A percentile compares a stretch with the other conserved stretches of the same genome.
phyloP scores from a whole-genome alignment of 2,329 filamentous ascomycete genomes.

The Sarocladiaceae sp. region DNA sequence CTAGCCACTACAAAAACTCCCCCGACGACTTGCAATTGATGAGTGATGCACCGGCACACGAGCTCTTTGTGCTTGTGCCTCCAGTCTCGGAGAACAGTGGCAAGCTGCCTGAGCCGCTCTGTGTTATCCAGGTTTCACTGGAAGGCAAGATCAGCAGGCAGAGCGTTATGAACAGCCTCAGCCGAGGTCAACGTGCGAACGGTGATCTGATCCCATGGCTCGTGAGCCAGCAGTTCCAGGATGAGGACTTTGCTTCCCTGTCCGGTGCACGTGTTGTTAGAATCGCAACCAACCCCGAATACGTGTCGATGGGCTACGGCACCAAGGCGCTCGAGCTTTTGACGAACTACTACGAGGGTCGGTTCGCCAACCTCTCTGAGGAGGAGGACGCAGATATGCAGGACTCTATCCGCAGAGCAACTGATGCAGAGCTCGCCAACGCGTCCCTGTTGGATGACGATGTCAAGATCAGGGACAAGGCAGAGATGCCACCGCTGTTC shows the following conservation, averaged over 20 bases:
- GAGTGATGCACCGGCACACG: constrained; percentile 95
- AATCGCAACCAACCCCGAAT: constrained; percentile 95
- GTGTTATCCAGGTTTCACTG: constrained; percentile 87
- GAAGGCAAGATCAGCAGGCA: constrained; percentile 93
- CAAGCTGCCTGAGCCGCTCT: constrained; percentile 84
- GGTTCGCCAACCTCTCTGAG: constrained; percentile 80
- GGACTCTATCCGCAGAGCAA: constrained; percentile 68
- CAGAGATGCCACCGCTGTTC: constrained; percentile 88
- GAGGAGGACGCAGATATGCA: constrained; percentile 45
- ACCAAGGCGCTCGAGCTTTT: constrained; percentile 82
- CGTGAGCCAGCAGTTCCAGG: constrained; percentile 95
- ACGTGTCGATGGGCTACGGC: constrained; percentile 87
- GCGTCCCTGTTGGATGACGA: constrained; percentile 77
- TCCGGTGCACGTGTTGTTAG: constrained; percentile 89
- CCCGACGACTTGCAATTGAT: constrained; percentile 98
- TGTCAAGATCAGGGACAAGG: constrained; percentile 83
- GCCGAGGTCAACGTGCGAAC: constrained; percentile 78
- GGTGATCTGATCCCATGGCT: constrained; percentile 97
- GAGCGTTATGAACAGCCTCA: constrained; percentile 84
- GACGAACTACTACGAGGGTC: constrained; percentile 89
- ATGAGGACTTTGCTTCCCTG: constrained; percentile 89
- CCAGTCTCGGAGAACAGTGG: constrained; percentile 72
- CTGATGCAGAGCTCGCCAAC: constrained; percentile 73
- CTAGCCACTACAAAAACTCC: constrained; percentile 96
- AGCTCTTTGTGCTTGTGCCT: constrained; percentile 88